A percentile compares a stretch with the other conserved stretches of the same genome.
phyloP scores from a whole-genome alignment of 805 yeast species.

The Candida takata region DNA sequence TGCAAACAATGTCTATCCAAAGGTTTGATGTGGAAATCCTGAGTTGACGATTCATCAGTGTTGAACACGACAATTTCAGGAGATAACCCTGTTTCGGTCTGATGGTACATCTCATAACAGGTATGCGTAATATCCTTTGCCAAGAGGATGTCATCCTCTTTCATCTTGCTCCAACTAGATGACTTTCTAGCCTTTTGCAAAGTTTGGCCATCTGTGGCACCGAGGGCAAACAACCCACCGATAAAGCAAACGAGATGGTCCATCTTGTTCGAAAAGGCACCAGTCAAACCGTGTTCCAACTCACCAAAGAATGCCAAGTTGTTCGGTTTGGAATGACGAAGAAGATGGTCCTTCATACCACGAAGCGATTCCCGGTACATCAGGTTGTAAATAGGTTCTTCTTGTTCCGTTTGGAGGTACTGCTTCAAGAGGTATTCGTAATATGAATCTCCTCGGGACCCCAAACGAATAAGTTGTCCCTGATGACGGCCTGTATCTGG shows the following conservation, averaged over 20 bases:
- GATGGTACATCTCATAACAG: constrained; percentile 80
- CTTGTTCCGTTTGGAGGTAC: constrained; percentile 65
- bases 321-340: constrained; percentile 54
- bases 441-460: constrained; percentile 90
- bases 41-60: constrained; percentile 33
- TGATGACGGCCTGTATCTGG: constrained; percentile 69
- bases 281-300: constrained; percentile 58
- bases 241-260: constrained; percentile 90
- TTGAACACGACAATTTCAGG: constrained; percentile 90
- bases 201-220: constrained; percentile 75
- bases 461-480: constrained; percentile 65
- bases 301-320: constrained; percentile 72
- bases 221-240: constrained; percentile 83
- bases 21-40: constrained; percentile 64
- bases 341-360: constrained; percentile 67
- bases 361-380: constrained; percentile 73
- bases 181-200: constrained; percentile 46
- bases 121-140: constrained; percentile 73
- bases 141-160: constrained; percentile 56
- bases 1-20: constrained; percentile 79
- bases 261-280: constrained; percentile 64
- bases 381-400: constrained; percentile 52
- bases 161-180: constrained; percentile 49
- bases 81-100: constrained; percentile 65
- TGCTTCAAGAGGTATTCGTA: constrained; percentile 86